Conservation (phyloP, 2,329 filamentous ascomycete genomes). For the Aspergillus jensenii region DNA sequence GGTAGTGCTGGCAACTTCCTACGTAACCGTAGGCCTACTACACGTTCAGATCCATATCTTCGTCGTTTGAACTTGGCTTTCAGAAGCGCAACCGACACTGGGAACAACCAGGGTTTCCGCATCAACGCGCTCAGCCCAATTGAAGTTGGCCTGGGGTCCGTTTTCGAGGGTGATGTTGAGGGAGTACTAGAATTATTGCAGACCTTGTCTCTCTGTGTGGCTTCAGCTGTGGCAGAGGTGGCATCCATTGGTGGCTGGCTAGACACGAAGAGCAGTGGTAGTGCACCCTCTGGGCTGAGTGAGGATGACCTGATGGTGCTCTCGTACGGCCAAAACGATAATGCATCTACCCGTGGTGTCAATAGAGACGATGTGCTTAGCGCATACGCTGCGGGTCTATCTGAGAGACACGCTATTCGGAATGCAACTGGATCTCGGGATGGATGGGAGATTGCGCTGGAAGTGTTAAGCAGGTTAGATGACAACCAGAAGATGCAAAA, state of each 20-base stretch:
- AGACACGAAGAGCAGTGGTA: slow-evolving; percentile 56
- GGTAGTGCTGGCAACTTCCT: slow-evolving; percentile 20
- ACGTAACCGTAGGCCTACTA: background rate
- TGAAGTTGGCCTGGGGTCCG: slow-evolving; percentile 77
- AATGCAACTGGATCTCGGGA: slow-evolving; percentile 51
- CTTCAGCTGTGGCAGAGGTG: slow-evolving; percentile 77
- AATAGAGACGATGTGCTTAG: slow-evolving; percentile 78
- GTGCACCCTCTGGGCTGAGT: slow-evolving; percentile 65
- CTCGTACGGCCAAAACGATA: slow-evolving; percentile 63
- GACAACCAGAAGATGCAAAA: slow-evolving; percentile 69
- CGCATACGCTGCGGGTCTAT: slow-evolving; percentile 69
- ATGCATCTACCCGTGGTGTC: slow-evolving; percentile 47
- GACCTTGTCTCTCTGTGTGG: slow-evolving; percentile 76
- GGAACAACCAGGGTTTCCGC: slow-evolving; percentile 65
- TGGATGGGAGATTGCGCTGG: slow-evolving; percentile 88
- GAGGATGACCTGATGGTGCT: slow-evolving; percentile 83
- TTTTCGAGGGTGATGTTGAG: slow-evolving; percentile 80
- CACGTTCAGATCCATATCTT: slow-evolving; percentile 63
- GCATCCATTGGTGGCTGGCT: slow-evolving; percentile 84
- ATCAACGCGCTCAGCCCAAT: slow-evolving; percentile 74
- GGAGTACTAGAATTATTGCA: slow-evolving; percentile 72
- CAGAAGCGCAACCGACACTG: slow-evolving; percentile 61
- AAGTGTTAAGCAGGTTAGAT: slow-evolving; percentile 78
- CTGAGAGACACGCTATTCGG: slow-evolving; percentile 35
- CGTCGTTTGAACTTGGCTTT: slow-evolving; percentile 72